Conservation (phyloP, 257 asterid genomes). For the Vinca minor region DNA sequence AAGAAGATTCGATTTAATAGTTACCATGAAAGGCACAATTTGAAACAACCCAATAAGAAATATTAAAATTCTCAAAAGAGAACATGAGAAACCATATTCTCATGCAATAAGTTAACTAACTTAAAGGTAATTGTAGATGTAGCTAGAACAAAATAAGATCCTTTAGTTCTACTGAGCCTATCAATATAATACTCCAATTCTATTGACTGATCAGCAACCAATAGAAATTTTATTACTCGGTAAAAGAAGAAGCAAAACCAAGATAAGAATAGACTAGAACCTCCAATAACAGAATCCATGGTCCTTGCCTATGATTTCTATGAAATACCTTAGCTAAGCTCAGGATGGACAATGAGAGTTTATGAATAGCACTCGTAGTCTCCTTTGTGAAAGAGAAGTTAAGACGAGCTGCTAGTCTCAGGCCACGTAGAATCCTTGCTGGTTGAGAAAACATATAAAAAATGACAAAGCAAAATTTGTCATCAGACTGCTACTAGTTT, state of each 20-base stretch:
- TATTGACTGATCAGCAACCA: background rate
- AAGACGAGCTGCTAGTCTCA: slow-evolving; percentile 96
- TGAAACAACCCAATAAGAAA: background rate
- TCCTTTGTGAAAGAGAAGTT: slow-evolving; percentile 64
- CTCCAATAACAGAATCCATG: background rate
- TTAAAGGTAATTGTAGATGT: background rate
- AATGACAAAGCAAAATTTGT: no score
- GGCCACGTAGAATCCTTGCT: slow-evolving; percentile 93
- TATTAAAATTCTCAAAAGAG: background rate
- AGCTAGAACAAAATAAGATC: background rate
- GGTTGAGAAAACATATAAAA: slow-evolving; percentile 13
- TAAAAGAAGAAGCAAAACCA: background rate
- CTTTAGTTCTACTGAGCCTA: background rate
- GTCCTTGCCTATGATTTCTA: background rate
- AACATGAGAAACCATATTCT: background rate
- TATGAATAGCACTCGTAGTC: slow-evolving; percentile 54
- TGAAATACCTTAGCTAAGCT: slow-evolving; percentile 42
- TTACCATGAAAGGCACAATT: no score
- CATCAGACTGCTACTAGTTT: background rate
- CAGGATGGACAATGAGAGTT: slow-evolving; percentile 48
- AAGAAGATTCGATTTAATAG: no score
- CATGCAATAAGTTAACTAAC: background rate
- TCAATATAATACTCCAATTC: background rate
- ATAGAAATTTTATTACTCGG: background rate
- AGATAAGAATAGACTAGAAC: background rate